These are phyloP conservation scores for Penicillium manginii DNA, from an alignment of 495 filamentous ascomycete genomes.

Conservation along the genomic window DNA sequence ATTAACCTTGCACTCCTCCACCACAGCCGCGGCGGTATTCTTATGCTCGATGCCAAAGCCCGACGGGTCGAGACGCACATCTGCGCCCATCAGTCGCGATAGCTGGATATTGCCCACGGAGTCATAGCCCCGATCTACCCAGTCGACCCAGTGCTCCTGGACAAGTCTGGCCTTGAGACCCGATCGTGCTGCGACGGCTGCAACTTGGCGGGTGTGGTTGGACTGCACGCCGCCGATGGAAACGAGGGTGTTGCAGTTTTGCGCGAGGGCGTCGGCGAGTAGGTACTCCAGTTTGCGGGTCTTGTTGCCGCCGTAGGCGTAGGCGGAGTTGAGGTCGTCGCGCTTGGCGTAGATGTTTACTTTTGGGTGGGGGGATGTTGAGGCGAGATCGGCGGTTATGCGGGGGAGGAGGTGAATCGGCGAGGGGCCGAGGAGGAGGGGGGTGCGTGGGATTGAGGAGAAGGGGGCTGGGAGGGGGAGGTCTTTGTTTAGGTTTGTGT, in stretches of 20 bases:
- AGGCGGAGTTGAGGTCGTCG: conserved; percentile 64
- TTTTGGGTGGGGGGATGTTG: conserved; percentile 25
- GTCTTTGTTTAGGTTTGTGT: background rate
- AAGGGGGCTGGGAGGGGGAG: conserved; percentile 58
- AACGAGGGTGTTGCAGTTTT: conserved; percentile 59
- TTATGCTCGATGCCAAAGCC: conserved; percentile 66
- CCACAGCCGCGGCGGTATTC: conserved; percentile 47
- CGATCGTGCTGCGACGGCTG: conserved; percentile 55
- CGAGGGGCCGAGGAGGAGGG: conserved; percentile 60
- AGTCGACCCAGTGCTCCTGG: conserved; percentile 68
- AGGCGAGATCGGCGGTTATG: conserved; percentile 58
- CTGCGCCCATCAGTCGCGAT: conserved; percentile 62
- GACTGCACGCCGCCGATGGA: conserved; percentile 67
- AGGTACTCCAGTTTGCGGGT: conserved; percentile 68
- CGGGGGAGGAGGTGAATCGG: conserved; percentile 64
- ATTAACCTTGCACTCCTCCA: conserved; percentile 42
- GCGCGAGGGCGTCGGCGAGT: conserved; percentile 57
- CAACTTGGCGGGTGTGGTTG: conserved; percentile 68
- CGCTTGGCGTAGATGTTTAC: conserved; percentile 64
- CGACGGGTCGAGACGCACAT: conserved; percentile 53
- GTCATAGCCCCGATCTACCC: conserved; percentile 53
- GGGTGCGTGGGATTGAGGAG: conserved; percentile 55
- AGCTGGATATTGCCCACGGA: conserved; percentile 66
- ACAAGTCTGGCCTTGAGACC: conserved; percentile 59
- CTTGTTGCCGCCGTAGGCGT: conserved; percentile 70